phyloP scores from a whole-genome alignment of 2,329 filamentous ascomycete genomes.

The Bisporella sp. region DNA sequence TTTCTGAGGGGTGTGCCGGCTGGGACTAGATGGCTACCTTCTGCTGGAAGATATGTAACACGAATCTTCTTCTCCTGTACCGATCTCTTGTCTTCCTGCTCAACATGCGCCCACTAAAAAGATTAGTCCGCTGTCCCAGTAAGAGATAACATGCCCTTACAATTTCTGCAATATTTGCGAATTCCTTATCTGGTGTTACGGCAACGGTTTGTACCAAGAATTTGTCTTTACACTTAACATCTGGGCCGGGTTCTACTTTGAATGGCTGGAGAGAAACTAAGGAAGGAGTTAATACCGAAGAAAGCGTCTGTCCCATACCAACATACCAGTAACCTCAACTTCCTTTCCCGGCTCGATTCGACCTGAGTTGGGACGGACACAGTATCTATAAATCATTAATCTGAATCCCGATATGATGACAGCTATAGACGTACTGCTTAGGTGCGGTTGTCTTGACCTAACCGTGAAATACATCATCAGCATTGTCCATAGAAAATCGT shows the following conservation, averaged over 20 bases:
- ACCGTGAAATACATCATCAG: slow-evolving; percentile 3
- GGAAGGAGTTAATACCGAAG: slow-evolving; percentile 13
- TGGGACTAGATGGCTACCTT: slow-evolving; percentile 30
- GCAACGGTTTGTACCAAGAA: slow-evolving; percentile 91
- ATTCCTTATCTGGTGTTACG: slow-evolving; percentile 78
- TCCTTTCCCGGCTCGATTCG: slow-evolving; percentile 84
- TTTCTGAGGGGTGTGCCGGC: slow-evolving; percentile 23
- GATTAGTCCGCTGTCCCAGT: neutral
- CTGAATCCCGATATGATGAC: slow-evolving; percentile 12
- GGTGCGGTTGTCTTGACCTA: slow-evolving; percentile 98
- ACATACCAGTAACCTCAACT: slow-evolving; percentile 85
- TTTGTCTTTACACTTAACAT: slow-evolving; percentile 93
- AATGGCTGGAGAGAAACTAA: slow-evolving; percentile 92
- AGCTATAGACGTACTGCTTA: slow-evolving; percentile 70
- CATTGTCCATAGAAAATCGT: neutral
- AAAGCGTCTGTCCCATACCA: neutral
- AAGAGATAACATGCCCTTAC: slow-evolving; percentile 41
- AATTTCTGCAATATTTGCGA: slow-evolving; percentile 71
- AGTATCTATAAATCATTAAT: slow-evolving; percentile 61
- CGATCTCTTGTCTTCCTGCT: slow-evolving; percentile 66
- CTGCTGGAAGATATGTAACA: slow-evolving; percentile 71
- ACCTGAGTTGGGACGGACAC: slow-evolving; percentile 93
- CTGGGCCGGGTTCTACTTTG: slow-evolving; percentile 84
- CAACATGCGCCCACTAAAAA: slow-evolving; percentile 57
- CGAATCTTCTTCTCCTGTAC: slow-evolving; percentile 95